These are phyloP conservation scores for Casuarina equisetifolia DNA, from an alignment of 306 rosid species.

Conservation along the genomic window DNA sequence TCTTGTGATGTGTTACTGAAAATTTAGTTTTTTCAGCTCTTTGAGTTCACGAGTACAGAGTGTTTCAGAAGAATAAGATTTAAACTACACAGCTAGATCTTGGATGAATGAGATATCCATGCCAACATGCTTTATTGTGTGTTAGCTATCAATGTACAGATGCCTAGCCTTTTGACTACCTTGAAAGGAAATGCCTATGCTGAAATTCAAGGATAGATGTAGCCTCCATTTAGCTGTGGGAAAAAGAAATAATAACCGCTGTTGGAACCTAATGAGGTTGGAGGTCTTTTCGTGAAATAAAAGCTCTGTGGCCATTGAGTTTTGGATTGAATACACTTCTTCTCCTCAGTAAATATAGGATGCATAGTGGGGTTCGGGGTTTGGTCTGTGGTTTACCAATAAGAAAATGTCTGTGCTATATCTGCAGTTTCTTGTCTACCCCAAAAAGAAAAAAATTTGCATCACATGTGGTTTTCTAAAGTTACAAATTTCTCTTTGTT, in stretches of 20 bases:
- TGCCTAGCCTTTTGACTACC: not conserved
- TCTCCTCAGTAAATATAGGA: not conserved
- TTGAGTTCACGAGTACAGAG: not conserved
- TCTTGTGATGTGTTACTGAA: not conserved
- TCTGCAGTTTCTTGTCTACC: not conserved
- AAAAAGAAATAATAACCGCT: not conserved
- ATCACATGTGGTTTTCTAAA: not conserved
- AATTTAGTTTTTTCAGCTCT: not conserved
- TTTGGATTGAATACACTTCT: too few relatives aligned
- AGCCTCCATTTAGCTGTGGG: not conserved
- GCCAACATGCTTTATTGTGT: not conserved
- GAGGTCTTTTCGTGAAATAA: too few relatives aligned
- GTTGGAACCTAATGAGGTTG: too few relatives aligned
- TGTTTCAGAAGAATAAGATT: not conserved
- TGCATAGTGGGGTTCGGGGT: too few relatives aligned
- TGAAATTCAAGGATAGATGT: not conserved
- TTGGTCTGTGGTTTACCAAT: too few relatives aligned
- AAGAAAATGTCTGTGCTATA: not conserved
- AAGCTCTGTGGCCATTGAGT: too few relatives aligned
- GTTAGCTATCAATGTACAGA: not conserved
- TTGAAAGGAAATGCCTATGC: not conserved
- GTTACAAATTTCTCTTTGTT: not conserved
- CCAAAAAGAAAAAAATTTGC: not conserved
- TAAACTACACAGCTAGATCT: not conserved
- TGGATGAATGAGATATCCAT: not conserved